phyloP scores from a whole-genome alignment of 1,284 basidiomycete genomes.

The Malassezia arunalokei region DNA sequence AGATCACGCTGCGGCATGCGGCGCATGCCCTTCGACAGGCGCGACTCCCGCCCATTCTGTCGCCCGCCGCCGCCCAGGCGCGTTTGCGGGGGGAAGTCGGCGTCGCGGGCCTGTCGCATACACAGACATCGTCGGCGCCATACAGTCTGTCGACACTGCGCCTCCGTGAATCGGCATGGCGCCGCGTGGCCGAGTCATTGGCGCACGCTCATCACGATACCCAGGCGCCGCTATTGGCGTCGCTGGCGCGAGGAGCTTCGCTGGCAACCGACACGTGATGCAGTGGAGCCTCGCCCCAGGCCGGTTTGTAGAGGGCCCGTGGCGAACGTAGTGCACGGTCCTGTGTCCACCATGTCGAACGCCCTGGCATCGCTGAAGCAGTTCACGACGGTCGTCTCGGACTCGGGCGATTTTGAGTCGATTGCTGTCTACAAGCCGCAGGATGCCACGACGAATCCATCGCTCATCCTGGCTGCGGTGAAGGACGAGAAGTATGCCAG shows the following conservation, averaged over 20 bases:
- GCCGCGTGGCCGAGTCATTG: constrained; percentile 8
- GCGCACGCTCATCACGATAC: not conserved
- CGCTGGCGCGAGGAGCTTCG: not conserved
- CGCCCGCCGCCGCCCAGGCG: constrained; percentile 8
- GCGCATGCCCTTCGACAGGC: constrained; percentile 16
- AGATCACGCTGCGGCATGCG: constrained; percentile 12
- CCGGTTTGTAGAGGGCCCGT: not conserved
- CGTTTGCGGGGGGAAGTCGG: constrained; percentile 14
- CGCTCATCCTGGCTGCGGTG: constrained; percentile 73
- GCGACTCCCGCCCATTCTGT: constrained; percentile 11
- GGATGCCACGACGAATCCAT: constrained; percentile 47
- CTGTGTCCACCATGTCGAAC: constrained; percentile 11
- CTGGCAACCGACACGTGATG: constrained; percentile 1
- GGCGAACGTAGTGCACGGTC: not conserved
- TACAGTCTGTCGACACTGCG: constrained; percentile 13
- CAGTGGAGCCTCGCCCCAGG: not conserved
- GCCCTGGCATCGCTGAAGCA: constrained; percentile 43
- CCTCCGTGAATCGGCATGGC: constrained; percentile 13
- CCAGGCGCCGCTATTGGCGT: not conserved
- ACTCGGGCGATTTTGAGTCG: constrained; percentile 45
- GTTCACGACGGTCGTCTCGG: constrained; percentile 42
- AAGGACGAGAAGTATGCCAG: constrained; percentile 74
- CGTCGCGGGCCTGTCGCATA: constrained; percentile 5
- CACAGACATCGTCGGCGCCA: not conserved
- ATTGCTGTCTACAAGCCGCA: constrained; percentile 46